phyloP scores from a whole-genome alignment of 306 rosid genomes.

The Leucaena leucocephala region DNA sequence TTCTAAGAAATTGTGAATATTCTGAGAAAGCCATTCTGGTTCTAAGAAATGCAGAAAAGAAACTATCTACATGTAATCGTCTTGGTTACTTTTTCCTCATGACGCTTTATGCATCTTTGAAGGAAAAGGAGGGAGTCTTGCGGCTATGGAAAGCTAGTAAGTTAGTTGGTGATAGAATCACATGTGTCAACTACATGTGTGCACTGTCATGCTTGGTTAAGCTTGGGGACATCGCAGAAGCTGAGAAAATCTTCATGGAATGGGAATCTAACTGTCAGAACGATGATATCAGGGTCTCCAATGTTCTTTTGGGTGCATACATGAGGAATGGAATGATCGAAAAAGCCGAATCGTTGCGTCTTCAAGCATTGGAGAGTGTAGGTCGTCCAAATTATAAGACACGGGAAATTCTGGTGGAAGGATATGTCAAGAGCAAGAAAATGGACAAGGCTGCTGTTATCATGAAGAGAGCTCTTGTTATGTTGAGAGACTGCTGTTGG shows the following conservation, averaged over 20 bases:
- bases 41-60: slow-evolving; percentile 63
- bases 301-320: slow-evolving; percentile 87
- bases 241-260: slow-evolving; percentile 65
- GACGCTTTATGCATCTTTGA: slow-evolving; percentile 68
- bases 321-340: slow-evolving; percentile 71
- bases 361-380: slow-evolving; percentile 69
- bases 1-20: too few species aligned
- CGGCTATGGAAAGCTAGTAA: slow-evolving; percentile 76
- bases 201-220: slow-evolving; percentile 66
- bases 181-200: slow-evolving; percentile 76
- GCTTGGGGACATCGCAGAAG: slow-evolving; percentile 62
- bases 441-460: slow-evolving; percentile 64
- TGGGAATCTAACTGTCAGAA: slow-evolving; percentile 69
- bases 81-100: slow-evolving; percentile 84
- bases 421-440: slow-evolving; percentile 56
- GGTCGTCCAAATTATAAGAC: slow-evolving; percentile 86
- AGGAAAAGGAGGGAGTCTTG: slow-evolving; percentile 63
- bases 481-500: slow-evolving; percentile 61
- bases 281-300: slow-evolving; percentile 78
- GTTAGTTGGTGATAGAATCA: slow-evolving; percentile 61
- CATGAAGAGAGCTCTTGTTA: slow-evolving; percentile 54
- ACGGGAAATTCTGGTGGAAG: slow-evolving; percentile 89
- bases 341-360: slow-evolving; percentile 72
- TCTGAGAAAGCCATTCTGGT: slow-evolving; percentile 59
- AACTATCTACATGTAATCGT: slow-evolving; percentile 55